Evolutionary conservation across 768 basidiomycete genomes (phyloP), one percentile per base, ranked within the genome.

Genomic region (Mrakia frigida): DNA sequence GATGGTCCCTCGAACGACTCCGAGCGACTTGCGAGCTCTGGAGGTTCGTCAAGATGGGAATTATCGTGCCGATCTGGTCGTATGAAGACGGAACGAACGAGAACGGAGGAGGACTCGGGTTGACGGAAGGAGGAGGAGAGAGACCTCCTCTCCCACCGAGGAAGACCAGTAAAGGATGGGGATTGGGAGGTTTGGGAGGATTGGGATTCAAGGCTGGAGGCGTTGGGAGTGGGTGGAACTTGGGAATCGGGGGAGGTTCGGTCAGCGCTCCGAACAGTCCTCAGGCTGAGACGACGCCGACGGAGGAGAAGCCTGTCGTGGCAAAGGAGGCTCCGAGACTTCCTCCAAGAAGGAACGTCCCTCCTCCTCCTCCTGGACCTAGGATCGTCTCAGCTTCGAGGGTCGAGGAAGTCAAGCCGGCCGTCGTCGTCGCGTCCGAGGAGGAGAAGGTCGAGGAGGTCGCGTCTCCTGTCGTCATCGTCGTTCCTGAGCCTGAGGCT

Each of bases 21-120:
- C 88, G 94, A 18, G 87, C 90, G 52, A 93, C 94, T n/a, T 95
- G 93, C 83, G 90, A 90, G 6, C 84, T 96, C 21, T 97, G 94
- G 93, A 88, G 91, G 25, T 96, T 92, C 80, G 89, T 96, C 70
- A 88, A 93, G 33, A 89, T 88, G 0, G 88, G 91, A 14, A 85
- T 97, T 73, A 86, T 96, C 28, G 92, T 94, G 77, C 90, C 90
- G 79, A 85, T 96, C 7, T 97, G 94, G 94, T 91, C 93, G 74
- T 94, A 95, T 78, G 92, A 90, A 75, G 71, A 76, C 61, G 74
- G 77, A 6, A 76, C 56, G 13, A 9, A n/a, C 50, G 28, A 50
- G 10, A 18, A 67, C 6, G 74, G 46, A 39, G 28, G 43, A 14
- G 52, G 33, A 3, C 76, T 43, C 16, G 35, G 50, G 2, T 56